phyloP scores from a whole-genome alignment of 495 filamentous ascomycete species.

The Pyronema domesticum region DNA sequence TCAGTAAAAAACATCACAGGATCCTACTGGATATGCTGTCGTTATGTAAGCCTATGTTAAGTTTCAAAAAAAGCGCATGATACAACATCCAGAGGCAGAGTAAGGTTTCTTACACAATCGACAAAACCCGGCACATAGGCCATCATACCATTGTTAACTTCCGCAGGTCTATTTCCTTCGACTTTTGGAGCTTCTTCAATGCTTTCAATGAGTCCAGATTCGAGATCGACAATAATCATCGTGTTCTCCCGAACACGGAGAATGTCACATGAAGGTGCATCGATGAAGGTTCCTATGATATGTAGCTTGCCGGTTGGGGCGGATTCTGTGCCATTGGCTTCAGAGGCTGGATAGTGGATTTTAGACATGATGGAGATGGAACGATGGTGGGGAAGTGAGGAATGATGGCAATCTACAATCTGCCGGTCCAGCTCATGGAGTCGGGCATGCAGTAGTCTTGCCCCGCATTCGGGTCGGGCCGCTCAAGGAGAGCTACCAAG shows the following conservation, averaged over 20 bases:
- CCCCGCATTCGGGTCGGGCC: no score
- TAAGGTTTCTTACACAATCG: constrained; percentile 13
- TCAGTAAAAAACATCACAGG: neutral
- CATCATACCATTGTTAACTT: neutral
- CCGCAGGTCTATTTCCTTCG: neutral
- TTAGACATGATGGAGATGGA: no score
- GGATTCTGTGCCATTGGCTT: neutral
- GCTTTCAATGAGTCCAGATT: neutral
- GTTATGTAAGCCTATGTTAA: neutral
- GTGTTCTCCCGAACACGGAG: constrained; percentile 11
- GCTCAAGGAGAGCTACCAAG: no score
- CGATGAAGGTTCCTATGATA: constrained; percentile 15
- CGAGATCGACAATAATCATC: constrained; percentile 3
- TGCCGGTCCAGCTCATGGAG: no score
- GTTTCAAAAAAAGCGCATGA: neutral
- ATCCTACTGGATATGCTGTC: constrained; percentile 8
- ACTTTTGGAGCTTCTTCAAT: neutral
- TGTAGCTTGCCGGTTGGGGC: neutral
- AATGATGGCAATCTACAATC: no score
- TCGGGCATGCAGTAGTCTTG: no score
- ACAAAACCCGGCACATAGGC: constrained; percentile 8
- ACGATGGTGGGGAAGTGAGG: no score
- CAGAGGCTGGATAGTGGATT: no score
- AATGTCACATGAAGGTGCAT: constrained; percentile 8
- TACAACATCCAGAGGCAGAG: neutral